Conservation (phyloP, 225 moss, liverwort and hornwort species). For the Pseudisothecium myosuroides region DNA sequence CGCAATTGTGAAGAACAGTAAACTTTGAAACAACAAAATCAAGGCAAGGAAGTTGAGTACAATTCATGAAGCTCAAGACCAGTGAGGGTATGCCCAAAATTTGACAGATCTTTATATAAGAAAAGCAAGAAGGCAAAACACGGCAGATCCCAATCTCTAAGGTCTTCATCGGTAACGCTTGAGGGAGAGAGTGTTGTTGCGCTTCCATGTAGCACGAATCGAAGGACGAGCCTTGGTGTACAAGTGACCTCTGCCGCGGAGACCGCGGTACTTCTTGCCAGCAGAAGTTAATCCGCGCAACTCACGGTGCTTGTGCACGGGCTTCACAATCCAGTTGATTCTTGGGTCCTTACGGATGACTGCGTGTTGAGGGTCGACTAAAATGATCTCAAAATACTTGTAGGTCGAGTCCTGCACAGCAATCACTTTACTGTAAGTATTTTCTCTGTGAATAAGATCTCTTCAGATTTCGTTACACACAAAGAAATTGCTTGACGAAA, state of each 20-base stretch:
- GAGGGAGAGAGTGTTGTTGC: constrained; percentile 71
- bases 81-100: neutral
- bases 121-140: neutral
- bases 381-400: constrained; percentile 75
- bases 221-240: constrained; percentile 75
- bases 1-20: neutral
- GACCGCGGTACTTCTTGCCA: constrained; percentile 82
- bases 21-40: neutral
- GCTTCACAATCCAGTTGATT: constrained; percentile 83
- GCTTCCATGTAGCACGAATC: constrained; percentile 65
- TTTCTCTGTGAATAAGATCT: neutral
- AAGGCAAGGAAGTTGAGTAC: neutral
- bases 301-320: constrained; percentile 86
- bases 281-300: constrained; percentile 77
- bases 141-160: neutral
- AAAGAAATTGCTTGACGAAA: neutral
- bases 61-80: neutral
- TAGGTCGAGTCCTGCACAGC: constrained; percentile 69
- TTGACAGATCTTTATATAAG: neutral
- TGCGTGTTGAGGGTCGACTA: constrained; percentile 55
- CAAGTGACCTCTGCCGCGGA: constrained; percentile 72
- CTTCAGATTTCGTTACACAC: neutral
- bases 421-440: neutral
- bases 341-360: constrained; percentile 71
- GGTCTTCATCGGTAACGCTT: constrained; percentile 56